Base-by-base conservation (phyloP, 345 rosid genomes). In the Linum trigynum region DNA sequence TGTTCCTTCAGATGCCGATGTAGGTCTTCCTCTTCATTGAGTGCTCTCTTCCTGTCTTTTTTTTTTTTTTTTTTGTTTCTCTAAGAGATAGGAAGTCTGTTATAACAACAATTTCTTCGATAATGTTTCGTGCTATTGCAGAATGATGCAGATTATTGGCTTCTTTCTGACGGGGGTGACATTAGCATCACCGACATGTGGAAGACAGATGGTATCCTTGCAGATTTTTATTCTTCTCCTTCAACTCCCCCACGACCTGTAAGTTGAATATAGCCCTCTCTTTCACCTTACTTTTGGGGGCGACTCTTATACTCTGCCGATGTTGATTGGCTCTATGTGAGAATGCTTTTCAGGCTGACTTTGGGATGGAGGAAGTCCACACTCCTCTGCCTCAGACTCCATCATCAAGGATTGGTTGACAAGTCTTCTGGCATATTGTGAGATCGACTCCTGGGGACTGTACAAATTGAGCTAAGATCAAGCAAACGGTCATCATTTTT, bases 181-280 rank as follows among this genome's bases (percentile, higher is more conserved):
- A 79, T 88, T 62, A 90, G 97, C 84, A 86, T 94, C 75, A 86
- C 99, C 1, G 96, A 94, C 77, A 80, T 85, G 70, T 94, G 99
- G 99, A 90, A 82, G 76, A 76, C 88, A 15, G 96, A 86, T 69
- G 60, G 99, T 94, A 88, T 90, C 95, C 96, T 91, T 65, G 10
- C 7, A 55, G 50, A 15, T 57, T 12, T 68, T 62, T 9, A 48
- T 41, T 50, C 58, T 48, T 69, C 51, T 38, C 62, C 51, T 48
- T 38, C 4, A 37, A 51, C 50, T 50, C 40, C 10, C 65, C 42
- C 53, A 48, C 1, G 53, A 9, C 53, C 53, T 5, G 53, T 48
- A 48, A 48, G 53, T 48, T 3, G 14, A 12, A 48, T 15, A 12
- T 15, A 9, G 53, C 14, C 53, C 32, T 23, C 32, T 9, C 53